Evolutionary conservation across 139 green algal genomes (phyloP), one percentile per base, ranked within the genome.

Genomic region (Protoeuglena noctilucae): DNA sequence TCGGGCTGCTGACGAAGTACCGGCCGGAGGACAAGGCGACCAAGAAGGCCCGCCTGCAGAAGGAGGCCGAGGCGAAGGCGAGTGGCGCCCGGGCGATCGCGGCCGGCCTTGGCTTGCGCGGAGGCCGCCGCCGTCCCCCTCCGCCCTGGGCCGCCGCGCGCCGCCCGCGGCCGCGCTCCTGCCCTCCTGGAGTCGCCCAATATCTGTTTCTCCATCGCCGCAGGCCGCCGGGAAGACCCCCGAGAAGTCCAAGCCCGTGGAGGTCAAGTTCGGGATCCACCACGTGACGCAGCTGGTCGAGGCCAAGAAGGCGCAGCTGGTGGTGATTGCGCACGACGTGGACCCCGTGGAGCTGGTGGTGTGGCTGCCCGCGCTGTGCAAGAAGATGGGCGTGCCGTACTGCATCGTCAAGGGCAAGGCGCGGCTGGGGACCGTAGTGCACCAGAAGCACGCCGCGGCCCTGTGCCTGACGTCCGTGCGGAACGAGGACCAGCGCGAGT

Each of bases 191-290:
- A n/a, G n/a, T n/a, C n/a, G n/a, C n/a, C n/a, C n/a, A n/a, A n/a
- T n/a, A n/a, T n/a, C n/a, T n/a, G n/a, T n/a, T n/a, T n/a, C n/a
- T n/a, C n/a, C n/a, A n/a, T n/a, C n/a, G n/a, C n/a, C n/a, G n/a
- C n/a, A n/a, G n/a, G n/a, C n/a, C n/a, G n/a, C n/a, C n/a, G n/a
- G n/a, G n/a, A n/a, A n/a, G n/a, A n/a, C n/a, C n/a, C n/a, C n/a
- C n/a, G n/a, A n/a, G n/a, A 93, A 88, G 76, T 97, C 96, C 81
- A 95, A 93, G 79, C 86, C 82, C 26, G 67, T 98, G 14, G 92
- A 95, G 25, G 89, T 99, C 29, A 99, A 99, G 85, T 98, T 79
- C 57, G 92, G 92, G 61, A 82, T 99, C 64, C 97, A 98, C 85
- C 92, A 99, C 80, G 83, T 99, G 68, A 97, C 89, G 39, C 79